phyloP scores from a whole-genome alignment of 305 asterid genomes.

The Fraxinus albicans region DNA sequence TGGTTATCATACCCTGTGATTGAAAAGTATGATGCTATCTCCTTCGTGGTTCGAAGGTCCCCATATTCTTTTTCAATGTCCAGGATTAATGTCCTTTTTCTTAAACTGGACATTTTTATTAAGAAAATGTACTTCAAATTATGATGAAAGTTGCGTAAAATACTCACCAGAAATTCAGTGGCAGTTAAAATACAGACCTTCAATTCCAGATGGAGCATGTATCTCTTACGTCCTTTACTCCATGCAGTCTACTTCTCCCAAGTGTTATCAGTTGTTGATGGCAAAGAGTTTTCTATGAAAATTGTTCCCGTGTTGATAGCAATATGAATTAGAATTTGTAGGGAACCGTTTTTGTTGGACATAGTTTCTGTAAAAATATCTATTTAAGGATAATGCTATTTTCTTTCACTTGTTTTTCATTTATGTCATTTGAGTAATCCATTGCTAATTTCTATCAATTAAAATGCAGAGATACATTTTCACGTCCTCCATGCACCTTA shows the following conservation, averaged over 20 bases:
- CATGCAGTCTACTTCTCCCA: not conserved
- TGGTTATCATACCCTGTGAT: slow-evolving; percentile 2
- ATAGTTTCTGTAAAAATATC: slow-evolving; percentile 5
- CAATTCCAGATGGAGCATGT: not conserved
- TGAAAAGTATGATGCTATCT: slow-evolving; percentile 16
- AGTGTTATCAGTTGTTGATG: not conserved
- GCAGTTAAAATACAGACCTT: not conserved
- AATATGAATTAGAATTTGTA: slow-evolving; percentile 11
- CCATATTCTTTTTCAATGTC: not conserved
- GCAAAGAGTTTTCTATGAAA: not conserved
- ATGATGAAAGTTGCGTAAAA: not conserved
- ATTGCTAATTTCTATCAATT: slow-evolving; percentile 20
- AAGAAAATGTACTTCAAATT: not conserved
- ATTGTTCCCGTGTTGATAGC: slow-evolving; percentile 10
- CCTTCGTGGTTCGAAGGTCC: not conserved
- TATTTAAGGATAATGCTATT: slow-evolving; percentile 19
- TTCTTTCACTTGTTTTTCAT: slow-evolving; percentile 18
- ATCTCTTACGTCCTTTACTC: not conserved
- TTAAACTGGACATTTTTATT: not conserved
- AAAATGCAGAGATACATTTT: slow-evolving; percentile 86
- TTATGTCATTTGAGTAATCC: not conserved
- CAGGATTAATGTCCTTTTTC: not conserved
- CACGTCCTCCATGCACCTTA: slow-evolving; percentile 89
- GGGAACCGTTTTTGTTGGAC: not conserved
- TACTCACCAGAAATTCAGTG: not conserved